Conservation (phyloP, 106 monocot genomes). For the Gastrodia elata region DNA sequence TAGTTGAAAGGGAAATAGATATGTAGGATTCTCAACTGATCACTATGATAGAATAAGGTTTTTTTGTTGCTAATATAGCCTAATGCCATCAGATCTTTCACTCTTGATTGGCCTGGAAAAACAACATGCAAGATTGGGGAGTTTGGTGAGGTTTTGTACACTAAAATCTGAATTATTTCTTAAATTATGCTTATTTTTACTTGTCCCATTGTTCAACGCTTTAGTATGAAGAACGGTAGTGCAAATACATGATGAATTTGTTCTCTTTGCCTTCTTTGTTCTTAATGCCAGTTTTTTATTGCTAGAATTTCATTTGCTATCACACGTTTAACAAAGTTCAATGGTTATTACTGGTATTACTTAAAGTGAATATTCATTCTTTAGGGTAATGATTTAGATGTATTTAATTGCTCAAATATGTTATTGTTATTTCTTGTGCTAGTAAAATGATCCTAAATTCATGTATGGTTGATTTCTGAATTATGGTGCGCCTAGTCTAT, state of each 20-base stretch:
- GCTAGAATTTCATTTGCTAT: background rate
- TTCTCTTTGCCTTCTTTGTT: background rate
- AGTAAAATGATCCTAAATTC: constrained; percentile 2
- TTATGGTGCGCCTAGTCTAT: background rate
- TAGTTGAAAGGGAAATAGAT: too few relatives aligned
- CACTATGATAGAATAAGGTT: too few relatives aligned
- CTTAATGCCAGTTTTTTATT: background rate
- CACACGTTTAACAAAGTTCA: background rate
- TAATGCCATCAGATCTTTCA: background rate
- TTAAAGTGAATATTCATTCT: background rate
- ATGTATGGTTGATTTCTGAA: background rate
- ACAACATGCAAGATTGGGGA: background rate
- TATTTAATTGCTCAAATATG: background rate
- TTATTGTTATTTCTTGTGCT: background rate
- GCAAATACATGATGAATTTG: background rate
- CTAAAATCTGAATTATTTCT: background rate
- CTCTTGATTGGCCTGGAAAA: background rate
- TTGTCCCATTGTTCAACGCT: background rate
- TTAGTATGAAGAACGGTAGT: background rate
- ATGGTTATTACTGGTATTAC: background rate
- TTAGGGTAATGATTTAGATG: background rate
- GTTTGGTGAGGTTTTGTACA: background rate
- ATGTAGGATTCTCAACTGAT: background rate
- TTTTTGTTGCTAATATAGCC: background rate
- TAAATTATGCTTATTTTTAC: background rate